Evolutionary conservation across 176 grass and related monocot genomes (phyloP).

Genomic region (Carex pumila): DNA sequence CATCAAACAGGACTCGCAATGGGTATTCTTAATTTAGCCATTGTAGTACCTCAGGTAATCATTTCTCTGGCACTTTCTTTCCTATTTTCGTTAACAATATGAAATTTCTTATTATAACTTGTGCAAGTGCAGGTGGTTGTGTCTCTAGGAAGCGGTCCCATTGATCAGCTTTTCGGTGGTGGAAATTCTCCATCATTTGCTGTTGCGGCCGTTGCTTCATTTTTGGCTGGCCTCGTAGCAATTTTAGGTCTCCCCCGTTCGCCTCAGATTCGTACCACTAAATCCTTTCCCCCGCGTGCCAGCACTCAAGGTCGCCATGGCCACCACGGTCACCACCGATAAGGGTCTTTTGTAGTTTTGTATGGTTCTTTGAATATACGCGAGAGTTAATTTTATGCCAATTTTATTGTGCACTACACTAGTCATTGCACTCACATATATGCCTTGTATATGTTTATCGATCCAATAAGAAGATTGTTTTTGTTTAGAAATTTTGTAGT

Average conservation of each 20-base stretch:
- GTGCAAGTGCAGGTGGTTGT: constrained; percentile 49
- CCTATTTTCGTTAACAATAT: background rate
- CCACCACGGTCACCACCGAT: constrained; percentile 23
- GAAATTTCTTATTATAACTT: constrained; percentile 4
- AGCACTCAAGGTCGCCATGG: constrained; percentile 23
- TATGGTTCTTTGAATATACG: constrained; percentile 19
- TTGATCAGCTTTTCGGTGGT: constrained; percentile 77
- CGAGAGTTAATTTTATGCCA: constrained; percentile 31
- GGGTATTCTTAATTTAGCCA: constrained; percentile 95
- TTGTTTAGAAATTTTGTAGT: constrained; percentile 23
- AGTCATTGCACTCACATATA: background rate
- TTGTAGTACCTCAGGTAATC: constrained; percentile 85
- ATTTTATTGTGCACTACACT: constrained; percentile 23
- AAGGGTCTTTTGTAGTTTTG: background rate
- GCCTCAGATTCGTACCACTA: constrained; percentile 1
- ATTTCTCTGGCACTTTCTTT: constrained; percentile 4
- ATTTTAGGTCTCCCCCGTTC: constrained; percentile 68
- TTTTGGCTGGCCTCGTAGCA: constrained; percentile 63
- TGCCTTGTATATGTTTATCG: constrained; percentile 13
- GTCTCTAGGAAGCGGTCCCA: constrained; percentile 68
- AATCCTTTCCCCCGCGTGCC: constrained; percentile 23
- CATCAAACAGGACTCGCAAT: constrained; percentile 66
- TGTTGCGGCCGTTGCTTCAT: constrained; percentile 58
- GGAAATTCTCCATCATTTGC: constrained; percentile 74
- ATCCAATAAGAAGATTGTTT: constrained; percentile 9